These are phyloP conservation scores for Medicago lupulina DNA, from an alignment of 306 rosid genomes.

Conservation along the genomic window DNA sequence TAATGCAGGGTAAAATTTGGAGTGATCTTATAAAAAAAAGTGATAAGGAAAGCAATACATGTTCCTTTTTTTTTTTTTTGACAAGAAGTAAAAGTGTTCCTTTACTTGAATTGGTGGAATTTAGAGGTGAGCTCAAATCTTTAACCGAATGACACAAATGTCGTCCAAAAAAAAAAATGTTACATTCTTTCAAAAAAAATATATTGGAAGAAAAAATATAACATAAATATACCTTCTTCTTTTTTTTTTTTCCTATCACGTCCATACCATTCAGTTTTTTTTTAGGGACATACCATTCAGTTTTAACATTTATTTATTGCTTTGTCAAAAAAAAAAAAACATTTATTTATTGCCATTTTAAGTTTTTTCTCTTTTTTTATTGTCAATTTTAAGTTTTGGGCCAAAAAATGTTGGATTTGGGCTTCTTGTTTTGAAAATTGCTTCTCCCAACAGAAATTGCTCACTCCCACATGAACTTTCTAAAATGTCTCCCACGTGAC, in stretches of 20 bases:
- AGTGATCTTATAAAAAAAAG: background rate
- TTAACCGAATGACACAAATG: background rate
- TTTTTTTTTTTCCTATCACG: background rate
- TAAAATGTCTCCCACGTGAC: no score
- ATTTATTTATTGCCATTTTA: background rate
- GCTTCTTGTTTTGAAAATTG: background rate
- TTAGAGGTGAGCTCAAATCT: background rate
- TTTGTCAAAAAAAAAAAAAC: no score
- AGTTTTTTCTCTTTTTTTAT: background rate
- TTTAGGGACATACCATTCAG: background rate
- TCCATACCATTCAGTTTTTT: background rate
- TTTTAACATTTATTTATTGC: background rate
- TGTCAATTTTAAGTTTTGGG: background rate
- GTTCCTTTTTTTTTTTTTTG: no score
- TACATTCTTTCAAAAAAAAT: no score
- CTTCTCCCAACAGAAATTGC: no score
- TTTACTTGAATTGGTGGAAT: background rate
- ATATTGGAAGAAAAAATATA: background rate
- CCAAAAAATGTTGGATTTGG: background rate
- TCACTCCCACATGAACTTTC: no score
- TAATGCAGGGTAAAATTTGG: background rate
- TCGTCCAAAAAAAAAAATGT: no score
- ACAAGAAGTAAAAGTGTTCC: no score
- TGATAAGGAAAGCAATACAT: background rate
- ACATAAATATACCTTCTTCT: background rate